These are phyloP conservation scores for Leucogyrophana mollusca DNA, from an alignment of 768 basidiomycete species.

Conservation along the genomic window DNA sequence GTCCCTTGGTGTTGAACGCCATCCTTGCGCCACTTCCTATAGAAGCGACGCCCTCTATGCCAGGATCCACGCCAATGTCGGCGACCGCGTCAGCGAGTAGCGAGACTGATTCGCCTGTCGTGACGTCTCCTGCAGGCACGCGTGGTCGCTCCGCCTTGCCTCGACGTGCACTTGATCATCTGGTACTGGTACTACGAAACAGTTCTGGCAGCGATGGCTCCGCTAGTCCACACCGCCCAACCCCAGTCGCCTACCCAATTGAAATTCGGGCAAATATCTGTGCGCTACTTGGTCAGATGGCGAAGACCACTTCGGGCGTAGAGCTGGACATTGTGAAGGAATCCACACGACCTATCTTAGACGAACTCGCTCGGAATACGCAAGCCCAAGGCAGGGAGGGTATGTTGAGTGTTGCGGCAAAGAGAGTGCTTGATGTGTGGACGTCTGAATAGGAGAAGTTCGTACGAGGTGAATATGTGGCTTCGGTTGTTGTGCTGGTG, in stretches of 20 bases:
- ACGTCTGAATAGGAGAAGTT: conserved; percentile 11
- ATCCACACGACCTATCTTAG: conserved; percentile 46
- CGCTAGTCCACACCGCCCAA: conserved; percentile 41
- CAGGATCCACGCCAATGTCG: conserved; percentile 34
- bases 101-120: conserved; percentile 48
- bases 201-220: conserved; percentile 14
- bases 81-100: conserved; percentile 40
- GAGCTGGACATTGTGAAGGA: conserved; percentile 52
- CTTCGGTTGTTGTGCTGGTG: neutral
- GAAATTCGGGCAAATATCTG: conserved; percentile 81
- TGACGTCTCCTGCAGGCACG: conserved; percentile 37
- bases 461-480: neutral
- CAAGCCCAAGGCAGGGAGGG: conserved; percentile 32
- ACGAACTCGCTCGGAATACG: conserved; percentile 41
- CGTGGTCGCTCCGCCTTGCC: conserved; percentile 43
- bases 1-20: conserved; percentile 58
- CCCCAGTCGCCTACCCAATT: conserved; percentile 51
- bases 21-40: conserved; percentile 49
- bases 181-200: conserved; percentile 61
- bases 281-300: conserved; percentile 65
- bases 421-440: conserved; percentile 43
- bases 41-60: conserved; percentile 32
- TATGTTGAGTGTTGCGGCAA: conserved; percentile 38
- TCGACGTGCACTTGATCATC: conserved; percentile 64
- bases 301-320: conserved; percentile 48